A percentile compares a stretch with the other conserved stretches of the same genome.
phyloP scores from a whole-genome alignment of 2,329 filamentous ascomycete genomes.

The Escovopsis sp. region DNA sequence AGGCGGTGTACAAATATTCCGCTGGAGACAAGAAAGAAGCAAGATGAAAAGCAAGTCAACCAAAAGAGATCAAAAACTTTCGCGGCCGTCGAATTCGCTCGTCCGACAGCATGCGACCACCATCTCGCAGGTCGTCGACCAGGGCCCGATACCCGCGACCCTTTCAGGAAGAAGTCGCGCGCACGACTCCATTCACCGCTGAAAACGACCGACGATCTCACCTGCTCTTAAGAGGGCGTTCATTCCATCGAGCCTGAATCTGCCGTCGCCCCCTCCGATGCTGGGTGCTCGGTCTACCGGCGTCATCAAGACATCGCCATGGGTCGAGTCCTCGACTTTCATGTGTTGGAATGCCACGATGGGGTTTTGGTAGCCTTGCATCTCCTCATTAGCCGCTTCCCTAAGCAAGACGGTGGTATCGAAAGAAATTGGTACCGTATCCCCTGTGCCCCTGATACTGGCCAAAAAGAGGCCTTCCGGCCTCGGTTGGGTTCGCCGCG shows the following conservation, averaged over 20 bases:
- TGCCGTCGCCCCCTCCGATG: conserved; percentile 9
- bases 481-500: conserved; percentile 14
- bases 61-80: conserved; percentile 1
- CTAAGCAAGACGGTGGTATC: conserved; percentile 5
- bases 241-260: conserved; percentile 36
- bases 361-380: conserved; percentile 20
- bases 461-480: conserved; percentile 9
- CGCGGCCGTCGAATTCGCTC: background rate
- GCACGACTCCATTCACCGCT: no score
- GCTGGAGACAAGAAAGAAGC: background rate
- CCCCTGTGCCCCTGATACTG: conserved; percentile 14
- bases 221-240: conserved; percentile 43
- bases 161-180: no score
- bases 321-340: conserved; percentile 15
- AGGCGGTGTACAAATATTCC: background rate
- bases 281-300: conserved; percentile 11
- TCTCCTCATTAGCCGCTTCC: conserved; percentile 15
- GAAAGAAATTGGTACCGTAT: conserved; percentile 19
- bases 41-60: conserved; percentile 5
- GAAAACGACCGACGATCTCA: conserved; percentile 37
- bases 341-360: conserved; percentile 18
- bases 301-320: conserved; percentile 19
- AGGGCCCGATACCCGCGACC: no score
- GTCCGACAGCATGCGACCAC: no score
- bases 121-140: no score